Evolutionary conservation across 129 eudicot genomes (phyloP), one percentile per base, ranked within the genome.

Genomic region (Helianthus tuberosus): DNA sequence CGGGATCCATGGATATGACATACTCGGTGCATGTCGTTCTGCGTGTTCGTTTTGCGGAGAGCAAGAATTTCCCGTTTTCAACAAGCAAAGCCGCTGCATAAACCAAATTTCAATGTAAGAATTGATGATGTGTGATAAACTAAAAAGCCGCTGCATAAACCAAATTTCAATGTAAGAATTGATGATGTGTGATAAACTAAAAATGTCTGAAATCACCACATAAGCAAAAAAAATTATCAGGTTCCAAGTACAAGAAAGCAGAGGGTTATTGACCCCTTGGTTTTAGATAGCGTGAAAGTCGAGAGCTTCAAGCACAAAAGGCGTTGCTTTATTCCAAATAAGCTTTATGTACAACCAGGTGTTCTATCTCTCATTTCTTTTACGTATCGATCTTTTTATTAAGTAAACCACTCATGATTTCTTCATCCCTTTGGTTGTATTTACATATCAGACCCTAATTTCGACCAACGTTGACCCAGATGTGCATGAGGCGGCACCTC

Each of bases 11-110:
- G 39, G 96, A 90, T 76, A 90, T 85, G 66, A 90, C 91, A 61
- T 88, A 90, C 78, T 90, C 96, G 1, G 96, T 90, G 83, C 89
- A 90, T 16, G 96, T 90, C 64, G 96, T 88, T 75, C 96, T 76
- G 49, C 94, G 84, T 57, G 96, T 80, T 41, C 87, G 62, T 83
- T 83, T 83, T 49, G 87, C 87, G 48, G 84, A 79, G 3, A 83
- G 81, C 55, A 83, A 75, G 66, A 79, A 83, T 75, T 83, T 83
- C 4, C 87, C 87, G n/a, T 83, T 83, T 46, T 83, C 87, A 70
- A 75, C 84, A 55, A 79, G 81, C 66, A 79, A 73, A 32, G 87
- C 84, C 72, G 87, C 84, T 90, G 85, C 64, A 83, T 52, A 78
- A 76, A 11, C 61, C 54, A 52, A 74, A 74, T 60, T 68, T 23